Base-by-base conservation (phyloP, 2,329 filamentous ascomycete genomes). In the Pezicula rhizophila region DNA sequence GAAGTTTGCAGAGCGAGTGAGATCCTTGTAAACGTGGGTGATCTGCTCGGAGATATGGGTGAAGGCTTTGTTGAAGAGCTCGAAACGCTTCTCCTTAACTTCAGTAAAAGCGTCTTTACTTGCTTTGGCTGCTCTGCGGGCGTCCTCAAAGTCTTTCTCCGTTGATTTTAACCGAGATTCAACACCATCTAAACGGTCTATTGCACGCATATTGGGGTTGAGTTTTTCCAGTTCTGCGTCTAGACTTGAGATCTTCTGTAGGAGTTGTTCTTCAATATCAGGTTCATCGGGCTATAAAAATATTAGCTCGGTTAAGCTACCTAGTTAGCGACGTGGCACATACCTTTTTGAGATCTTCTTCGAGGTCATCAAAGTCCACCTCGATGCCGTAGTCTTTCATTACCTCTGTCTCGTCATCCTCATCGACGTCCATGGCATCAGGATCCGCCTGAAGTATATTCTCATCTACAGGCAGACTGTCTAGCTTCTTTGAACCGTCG, bases 21-120 rank as follows among this genome's bases (percentile, higher is more conserved):
- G 81, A 62, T 97, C 92, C 62, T 91, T 90, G 76, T 99, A 99
- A 23, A 97, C 93, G 46, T 87, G 82, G 26, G 84, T 85, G 59
- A 99, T 97, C 66, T 96, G 90, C 59, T 96, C 89, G 39, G 89
- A 88, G 63, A 99, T 99, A 67, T 99, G 93, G 17, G 80, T 77
- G 70, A 96, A 97, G 11, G 93, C 93, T 66, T 90, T 92, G 73
- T 91, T 93, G 78, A 99, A 99, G 26, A 96, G 79, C 55, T 95
- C 88, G 55, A 86, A 89, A 48, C 93, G 86, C 68, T 85, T 81
- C 49, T 86, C 79, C 69, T 92, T 93, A 54, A 96, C 78, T 17
- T 82, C 75, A 60, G 89, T 85, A 63, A 97, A 99, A 2, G 82
- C 81, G n/a, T 91, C 84, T 60, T 87, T 89, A 10, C 89, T 85